Conservation (phyloP, 2,329 filamentous ascomycete genomes). For the Neocatenulostroma microsporum region DNA sequence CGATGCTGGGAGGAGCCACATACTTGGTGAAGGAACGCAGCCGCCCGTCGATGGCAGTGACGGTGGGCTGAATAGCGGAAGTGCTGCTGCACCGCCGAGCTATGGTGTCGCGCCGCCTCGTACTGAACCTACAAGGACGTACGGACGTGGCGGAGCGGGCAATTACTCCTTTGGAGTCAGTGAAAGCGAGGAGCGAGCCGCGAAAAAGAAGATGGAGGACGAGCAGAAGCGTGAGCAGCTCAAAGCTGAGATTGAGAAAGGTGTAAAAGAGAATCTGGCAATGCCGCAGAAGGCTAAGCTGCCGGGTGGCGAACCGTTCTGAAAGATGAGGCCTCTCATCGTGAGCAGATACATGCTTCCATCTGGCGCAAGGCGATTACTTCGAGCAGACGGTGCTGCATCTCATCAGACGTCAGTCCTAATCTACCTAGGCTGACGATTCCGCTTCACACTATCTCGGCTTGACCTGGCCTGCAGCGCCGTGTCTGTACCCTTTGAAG, state of each 20-base stretch:
- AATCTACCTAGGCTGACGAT: no score
- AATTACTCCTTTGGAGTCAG: conserved; percentile 35
- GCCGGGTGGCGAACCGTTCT: conserved; percentile 24
- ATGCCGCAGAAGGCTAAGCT: conserved; percentile 35
- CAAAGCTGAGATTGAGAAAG: conserved; percentile 32
- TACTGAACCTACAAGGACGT: conserved; percentile 12
- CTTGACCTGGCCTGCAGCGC: no score
- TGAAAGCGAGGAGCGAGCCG: conserved; percentile 26
- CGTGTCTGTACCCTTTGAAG: no score
- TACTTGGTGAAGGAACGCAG: conserved; percentile 16
- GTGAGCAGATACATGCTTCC: no score
- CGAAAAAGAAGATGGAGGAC: conserved; percentile 21
- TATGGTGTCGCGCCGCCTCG: conserved; percentile 16
- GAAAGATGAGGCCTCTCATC: no score
- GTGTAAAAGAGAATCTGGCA: conserved; percentile 34
- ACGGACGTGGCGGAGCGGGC: conserved; percentile 40
- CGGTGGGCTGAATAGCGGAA: not conserved
- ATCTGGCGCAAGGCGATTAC: no score
- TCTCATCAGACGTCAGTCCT: no score
- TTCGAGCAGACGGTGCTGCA: no score
- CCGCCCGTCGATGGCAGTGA: conserved; percentile 4
- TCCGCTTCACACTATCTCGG: no score
- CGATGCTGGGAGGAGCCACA: conserved; percentile 14
- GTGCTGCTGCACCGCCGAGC: conserved; percentile 2
- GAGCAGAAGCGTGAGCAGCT: conserved; percentile 19